Percentiles rank a stretch among this genome's conserved stretches.
Evolutionary conservation across 2,329 filamentous ascomycete species (phyloP).

Genomic region (Monascus ruber): DNA sequence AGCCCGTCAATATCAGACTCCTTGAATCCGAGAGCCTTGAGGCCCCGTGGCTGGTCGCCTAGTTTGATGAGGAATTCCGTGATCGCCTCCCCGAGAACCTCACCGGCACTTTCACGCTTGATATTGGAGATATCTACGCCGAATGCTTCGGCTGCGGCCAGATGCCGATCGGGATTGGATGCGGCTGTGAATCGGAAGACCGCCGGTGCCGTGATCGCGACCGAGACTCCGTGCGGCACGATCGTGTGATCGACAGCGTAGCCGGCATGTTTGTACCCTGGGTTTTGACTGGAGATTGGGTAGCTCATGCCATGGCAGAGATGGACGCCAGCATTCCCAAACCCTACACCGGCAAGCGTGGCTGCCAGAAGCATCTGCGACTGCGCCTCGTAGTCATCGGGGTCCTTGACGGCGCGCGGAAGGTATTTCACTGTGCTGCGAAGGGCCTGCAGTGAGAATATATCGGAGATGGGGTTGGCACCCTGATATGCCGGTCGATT

Average conservation of each 20-base stretch:
- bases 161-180: constrained; percentile 83
- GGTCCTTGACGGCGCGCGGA: constrained; percentile 73
- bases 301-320: constrained; percentile 90
- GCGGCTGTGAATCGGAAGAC: constrained; percentile 89
- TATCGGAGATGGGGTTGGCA: constrained; percentile 93
- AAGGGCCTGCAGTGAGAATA: constrained; percentile 84
- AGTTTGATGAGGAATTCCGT: constrained; percentile 68
- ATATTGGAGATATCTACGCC: constrained; percentile 81
- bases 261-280: constrained; percentile 77
- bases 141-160: constrained; percentile 80
- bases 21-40: constrained; percentile 74
- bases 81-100: constrained; percentile 74
- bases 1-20: constrained; percentile 64
- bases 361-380: constrained; percentile 91
- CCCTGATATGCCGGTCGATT: constrained; percentile 90
- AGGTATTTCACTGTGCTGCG: constrained; percentile 81
- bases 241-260: constrained; percentile 67
- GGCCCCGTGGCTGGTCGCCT: constrained; percentile 79
- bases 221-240: constrained; percentile 91
- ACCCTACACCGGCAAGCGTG: constrained; percentile 87
- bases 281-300: constrained; percentile 91
- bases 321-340: constrained; percentile 95
- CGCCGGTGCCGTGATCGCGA: constrained; percentile 83
- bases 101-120: constrained; percentile 79
- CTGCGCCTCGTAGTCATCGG: constrained; percentile 86